phyloP scores from a whole-genome alignment of 106 monocot genomes.

The Amphibolis antarctica region DNA sequence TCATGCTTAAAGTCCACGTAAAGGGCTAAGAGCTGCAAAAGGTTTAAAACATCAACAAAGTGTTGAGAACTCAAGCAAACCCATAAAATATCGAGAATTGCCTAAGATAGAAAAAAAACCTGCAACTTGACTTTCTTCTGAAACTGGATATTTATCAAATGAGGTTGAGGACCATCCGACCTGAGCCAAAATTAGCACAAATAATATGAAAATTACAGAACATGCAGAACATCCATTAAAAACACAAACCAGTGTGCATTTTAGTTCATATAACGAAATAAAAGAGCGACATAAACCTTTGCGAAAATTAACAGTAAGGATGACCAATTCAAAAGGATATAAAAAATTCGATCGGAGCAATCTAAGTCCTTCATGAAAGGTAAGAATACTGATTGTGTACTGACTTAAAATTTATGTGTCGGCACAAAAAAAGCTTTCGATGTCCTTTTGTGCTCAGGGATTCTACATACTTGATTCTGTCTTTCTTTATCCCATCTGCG shows the following conservation, averaged over 20 bases:
- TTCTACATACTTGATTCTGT: too few species aligned
- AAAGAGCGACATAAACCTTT: too few species aligned
- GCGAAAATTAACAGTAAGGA: too few species aligned
- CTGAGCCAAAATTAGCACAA: constrained; percentile 27
- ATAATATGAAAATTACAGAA: neutral
- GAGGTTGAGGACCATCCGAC: constrained; percentile 94
- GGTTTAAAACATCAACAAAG: neutral
- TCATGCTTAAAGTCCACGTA: constrained; percentile 96
- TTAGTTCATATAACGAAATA: too few species aligned
- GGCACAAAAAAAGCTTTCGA: too few species aligned
- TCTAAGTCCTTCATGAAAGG: too few species aligned
- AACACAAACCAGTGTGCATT: neutral
- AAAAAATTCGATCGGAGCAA: too few species aligned
- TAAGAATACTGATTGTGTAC: too few species aligned
- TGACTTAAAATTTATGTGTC: too few species aligned
- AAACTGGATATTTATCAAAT: constrained; percentile 94
- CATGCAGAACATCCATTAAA: neutral
- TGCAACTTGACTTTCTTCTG: constrained; percentile 96
- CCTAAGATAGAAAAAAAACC: constrained; percentile 14
- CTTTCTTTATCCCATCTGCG: too few species aligned
- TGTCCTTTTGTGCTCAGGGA: too few species aligned
- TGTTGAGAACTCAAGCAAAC: neutral
- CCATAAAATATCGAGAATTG: neutral
- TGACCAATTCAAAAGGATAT: too few species aligned
- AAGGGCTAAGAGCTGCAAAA: constrained; percentile 54